These are phyloP conservation scores for Diplocarpon rosae DNA, from an alignment of 2,329 filamentous ascomycete genomes.

Conservation along the genomic window DNA sequence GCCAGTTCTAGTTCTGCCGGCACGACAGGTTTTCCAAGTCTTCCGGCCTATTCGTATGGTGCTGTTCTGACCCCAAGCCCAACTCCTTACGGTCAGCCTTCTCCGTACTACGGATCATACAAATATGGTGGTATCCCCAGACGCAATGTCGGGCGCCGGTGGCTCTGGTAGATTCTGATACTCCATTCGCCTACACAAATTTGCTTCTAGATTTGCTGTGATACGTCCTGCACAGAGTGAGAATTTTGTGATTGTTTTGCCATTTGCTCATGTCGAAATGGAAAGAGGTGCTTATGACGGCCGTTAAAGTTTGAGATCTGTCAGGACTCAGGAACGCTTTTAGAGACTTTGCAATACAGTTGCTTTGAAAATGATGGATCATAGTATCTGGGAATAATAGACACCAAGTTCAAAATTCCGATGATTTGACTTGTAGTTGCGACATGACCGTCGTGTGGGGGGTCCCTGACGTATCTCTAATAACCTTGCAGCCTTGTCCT, in stretches of 20 bases:
- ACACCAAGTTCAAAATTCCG: not conserved
- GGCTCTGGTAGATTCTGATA: conserved; percentile 9
- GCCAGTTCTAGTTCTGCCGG: not conserved
- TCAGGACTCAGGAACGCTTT: not conserved
- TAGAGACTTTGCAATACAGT: not conserved
- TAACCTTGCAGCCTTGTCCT: too few species aligned
- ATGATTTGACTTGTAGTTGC: not conserved
- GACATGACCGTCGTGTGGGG: too few species aligned
- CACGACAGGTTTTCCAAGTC: not conserved
- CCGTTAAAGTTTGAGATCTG: not conserved
- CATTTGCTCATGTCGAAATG: conserved; percentile 10
- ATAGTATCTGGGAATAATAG: not conserved
- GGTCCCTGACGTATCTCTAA: too few species aligned
- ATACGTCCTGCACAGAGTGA: conserved; percentile 4
- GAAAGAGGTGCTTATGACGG: not conserved
- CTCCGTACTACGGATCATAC: conserved; percentile 1
- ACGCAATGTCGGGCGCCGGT: conserved; percentile 3
- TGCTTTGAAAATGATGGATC: not conserved
- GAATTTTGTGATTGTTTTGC: conserved; percentile 4
- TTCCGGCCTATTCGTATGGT: not conserved
- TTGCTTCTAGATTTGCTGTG: conserved; percentile 17
- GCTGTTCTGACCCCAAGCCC: conserved; percentile 1
- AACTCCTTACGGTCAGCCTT: not conserved
- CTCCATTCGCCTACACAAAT: conserved; percentile 7
- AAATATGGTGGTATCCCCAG: not conserved